Evolutionary conservation across 805 yeast genomes (phyloP).

Genomic region (Cyberlindnera nakhonratchasimensis): DNA sequence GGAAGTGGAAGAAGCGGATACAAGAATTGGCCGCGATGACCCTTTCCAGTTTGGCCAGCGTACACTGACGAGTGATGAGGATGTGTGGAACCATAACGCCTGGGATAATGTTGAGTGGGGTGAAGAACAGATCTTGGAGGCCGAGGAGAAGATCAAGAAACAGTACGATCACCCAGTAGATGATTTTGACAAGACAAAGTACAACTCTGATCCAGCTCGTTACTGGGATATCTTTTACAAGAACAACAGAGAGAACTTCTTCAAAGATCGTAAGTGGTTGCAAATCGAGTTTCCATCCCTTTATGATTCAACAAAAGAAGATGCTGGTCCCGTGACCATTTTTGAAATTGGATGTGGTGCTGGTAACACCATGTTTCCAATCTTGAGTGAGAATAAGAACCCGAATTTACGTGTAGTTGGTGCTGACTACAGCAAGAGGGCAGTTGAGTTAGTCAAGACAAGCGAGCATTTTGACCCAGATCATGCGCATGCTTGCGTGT

Average conservation of each 20-base stretch:
- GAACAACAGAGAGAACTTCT: slow-evolving; percentile 88
- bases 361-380: slow-evolving; percentile 94
- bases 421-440: slow-evolving; percentile 86
- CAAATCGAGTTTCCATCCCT: slow-evolving; percentile 89
- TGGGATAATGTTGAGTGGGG: slow-evolving; percentile 98
- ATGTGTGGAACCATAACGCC: slow-evolving; percentile 91
- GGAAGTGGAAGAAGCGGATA: slow-evolving; percentile 24
- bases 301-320: slow-evolving; percentile 71
- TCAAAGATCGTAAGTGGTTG: slow-evolving; percentile 95
- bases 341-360: slow-evolving; percentile 98
- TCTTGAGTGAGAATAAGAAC: slow-evolving; percentile 78
- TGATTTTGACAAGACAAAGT: slow-evolving; percentile 76
- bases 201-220: slow-evolving; percentile 82
- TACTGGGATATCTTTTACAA: slow-evolving; percentile 95
- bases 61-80: slow-evolving; percentile 61
- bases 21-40: slow-evolving; percentile 75
- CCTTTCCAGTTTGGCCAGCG: slow-evolving; percentile 95
- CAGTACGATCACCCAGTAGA: slow-evolving; percentile 84
- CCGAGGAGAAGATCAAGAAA: slow-evolving; percentile 65
- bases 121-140: slow-evolving; percentile 75
- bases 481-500: slow-evolving; percentile 78
- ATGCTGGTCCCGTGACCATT: slow-evolving; percentile 66
- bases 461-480: slow-evolving; percentile 58
- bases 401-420: slow-evolving; percentile 72
- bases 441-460: slow-evolving; percentile 77